Evolutionary conservation across 345 rosid species (phyloP), one percentile per base, ranked within the genome.

Genomic region (Ceriops decandra): DNA sequence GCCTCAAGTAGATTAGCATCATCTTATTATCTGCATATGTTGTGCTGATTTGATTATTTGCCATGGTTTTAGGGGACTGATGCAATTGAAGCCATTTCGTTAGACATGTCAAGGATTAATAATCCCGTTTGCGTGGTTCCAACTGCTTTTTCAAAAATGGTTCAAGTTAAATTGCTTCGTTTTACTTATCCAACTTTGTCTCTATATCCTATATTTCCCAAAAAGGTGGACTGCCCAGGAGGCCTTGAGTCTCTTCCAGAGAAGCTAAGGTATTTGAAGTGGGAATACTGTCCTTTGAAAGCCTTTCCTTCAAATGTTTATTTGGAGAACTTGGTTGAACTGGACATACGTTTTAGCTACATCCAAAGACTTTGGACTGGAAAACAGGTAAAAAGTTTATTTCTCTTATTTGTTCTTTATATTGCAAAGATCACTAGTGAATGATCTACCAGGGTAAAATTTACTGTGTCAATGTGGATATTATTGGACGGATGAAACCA

Each of bases 331-430:
- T 52, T 66, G 24, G 47, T 53, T 31, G 69, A 66, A 22, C 69
- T 66, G 54, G 9, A 54, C n/a, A 20, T 66, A 31, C 5, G n/a
- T 1, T 54, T 10, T 28, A 32, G 69, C 33, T 0, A n/a, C 2
- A 21, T 66, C 1, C 20, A 66, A 53, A n/a, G 24, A 53, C 69
- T 66, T 0, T 66, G 69, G 69, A 57, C 27, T 11, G 62, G 35
- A 20, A 8, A 5, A 0, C 61, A 56, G 63, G 71, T 68, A 38
- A 38, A 38, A 68, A 21, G 49, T 28, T 62, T 7, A 27, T 33
- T 35, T 22, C 17, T 52, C 31, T 24, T 10, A 31, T n/a, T 15
- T 7, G 15, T 21, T 1, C 24, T 15, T 27, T 10, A 13, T 66
- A 35, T 35, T 35, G 10, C 11, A 7, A 24, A 24, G 26, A 24